Evolutionary conservation across 352 stramenopile species (phyloP), one percentile per base, ranked within the genome.

Genomic region (Blastocystis sp.): DNA sequence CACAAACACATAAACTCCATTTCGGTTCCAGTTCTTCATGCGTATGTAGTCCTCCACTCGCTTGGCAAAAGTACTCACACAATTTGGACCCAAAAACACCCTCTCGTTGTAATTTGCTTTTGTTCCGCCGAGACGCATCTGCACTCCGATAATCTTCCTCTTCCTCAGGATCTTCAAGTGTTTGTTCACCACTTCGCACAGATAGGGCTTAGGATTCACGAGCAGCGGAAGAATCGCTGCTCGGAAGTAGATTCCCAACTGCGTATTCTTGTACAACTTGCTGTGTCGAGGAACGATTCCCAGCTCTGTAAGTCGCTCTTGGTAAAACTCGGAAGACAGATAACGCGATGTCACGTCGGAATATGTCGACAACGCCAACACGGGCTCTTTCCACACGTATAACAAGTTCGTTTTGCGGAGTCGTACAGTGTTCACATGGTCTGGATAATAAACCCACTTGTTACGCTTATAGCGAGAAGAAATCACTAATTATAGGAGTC

Each of bases 1-100:
- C 11, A 80, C 70, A 41, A 80, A 80, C 34, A 80, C 70, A 80
- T 64, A 64, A 2, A 80, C 70, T 50, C 39, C 45, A 45, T 80
- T 26, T 63, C 45, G 43, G 13, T 64, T 63, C 45, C 50, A 64
- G 20, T 47, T 26, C 45, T 63, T 62, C 39, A 61, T 47, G 1
- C 45, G 20, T 18, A 80, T 61, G 9, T 20, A 23, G 43, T 56
- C 37, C 26, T 80, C 50, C 8, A 80, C 41, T 15, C 55, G 39
- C 13, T 62, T 26, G 9, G 64, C 37, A n/a, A 80, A 64, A 8
- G 11, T 20, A 29, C 45, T 54, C 18, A 80, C 64, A 39, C 50
- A 61, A 6, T 64, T 34, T 34, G 45, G 50, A 29, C 45, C 43
- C 8, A 80, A 47, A 39, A 80, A 80, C 13, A 62, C 11, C 70